Base-by-base conservation (phyloP, 768 basidiomycete species). In the Kwoniella heveanensis region DNA sequence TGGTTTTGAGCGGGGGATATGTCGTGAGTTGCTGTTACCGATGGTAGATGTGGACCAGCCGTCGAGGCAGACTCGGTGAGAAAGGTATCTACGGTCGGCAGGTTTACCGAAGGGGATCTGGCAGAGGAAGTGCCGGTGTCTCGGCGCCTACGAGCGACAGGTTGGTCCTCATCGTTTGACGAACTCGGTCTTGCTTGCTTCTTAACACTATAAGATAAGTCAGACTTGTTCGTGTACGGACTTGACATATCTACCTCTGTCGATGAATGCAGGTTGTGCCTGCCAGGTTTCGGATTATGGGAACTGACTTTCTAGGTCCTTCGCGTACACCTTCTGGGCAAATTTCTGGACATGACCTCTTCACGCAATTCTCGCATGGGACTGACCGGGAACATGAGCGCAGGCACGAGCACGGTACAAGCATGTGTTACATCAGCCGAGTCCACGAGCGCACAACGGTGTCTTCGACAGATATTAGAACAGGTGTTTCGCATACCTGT, bases 311-410 rank as follows among this genome's bases (percentile, higher is more conserved):
- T 37, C 50, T 60, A 21, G 53, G 29, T 15, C 53, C 58, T n/a
- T n/a, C 49, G n/a, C 60, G n/a, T 7, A 53, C 59, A 6, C 67
- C 63, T 27, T 65, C 54, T 13, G 62, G 67, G 57, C 67, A 68
- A 9, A 68, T 12, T 21, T 60, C 54, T 27, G 36, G 47, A 49
- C 67, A 68, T 13, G 26, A 5, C 8, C 67, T 27, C 24, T 65
- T 64, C 30, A 68, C 36, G 44, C 67, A 68, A 36, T 62, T 61
- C 9, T 29, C 46, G 39, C 67, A 68, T 1, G 67, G 67, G 12
- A 62, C 67, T 68, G 30, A 21, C 19, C 6, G 8, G 1, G 15
- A 47, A 10, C 8, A 2, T 36, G 13, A 25, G 7, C 32, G 13
- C 32, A 32, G 32, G n/a, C n/a, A n/a, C n/a, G n/a, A n/a, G n/a